These are phyloP conservation scores for Penicillium cataractarum DNA, from an alignment of 495 filamentous ascomycete species.

Conservation along the genomic window DNA sequence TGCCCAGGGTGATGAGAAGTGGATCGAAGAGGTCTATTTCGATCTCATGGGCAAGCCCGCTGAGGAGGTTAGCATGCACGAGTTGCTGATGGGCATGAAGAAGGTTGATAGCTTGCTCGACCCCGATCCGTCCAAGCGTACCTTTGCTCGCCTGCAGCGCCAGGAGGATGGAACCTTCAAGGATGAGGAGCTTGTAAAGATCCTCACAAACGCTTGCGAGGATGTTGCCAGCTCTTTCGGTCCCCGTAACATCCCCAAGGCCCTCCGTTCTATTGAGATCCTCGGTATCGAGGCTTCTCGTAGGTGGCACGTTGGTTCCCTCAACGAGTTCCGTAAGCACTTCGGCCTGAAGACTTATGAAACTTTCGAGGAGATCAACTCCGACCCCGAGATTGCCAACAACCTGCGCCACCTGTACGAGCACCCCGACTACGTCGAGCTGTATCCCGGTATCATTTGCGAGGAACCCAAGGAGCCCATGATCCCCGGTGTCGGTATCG, in stretches of 20 bases:
- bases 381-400: constrained; percentile 57
- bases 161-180: constrained; percentile 59
- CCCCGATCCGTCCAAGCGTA: constrained; percentile 56
- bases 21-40: constrained; percentile 63
- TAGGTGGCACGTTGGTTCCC: constrained; percentile 60
- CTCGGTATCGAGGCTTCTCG: constrained; percentile 64
- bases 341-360: constrained; percentile 60
- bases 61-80: constrained; percentile 51
- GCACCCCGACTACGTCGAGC: constrained; percentile 64
- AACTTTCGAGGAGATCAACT: constrained; percentile 66
- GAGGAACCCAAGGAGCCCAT: constrained; percentile 59
- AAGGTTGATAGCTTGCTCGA: constrained; percentile 54
- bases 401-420: constrained; percentile 58
- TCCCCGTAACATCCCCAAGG: constrained; percentile 61
- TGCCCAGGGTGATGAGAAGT: constrained; percentile 64
- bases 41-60: constrained; percentile 59
- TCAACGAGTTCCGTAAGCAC: constrained; percentile 68
- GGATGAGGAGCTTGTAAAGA: constrained; percentile 65
- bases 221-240: constrained; percentile 63
- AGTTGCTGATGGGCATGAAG: constrained; percentile 57
- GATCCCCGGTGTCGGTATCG: constrained; percentile 57
- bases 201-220: constrained; percentile 61
- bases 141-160: constrained; percentile 61
- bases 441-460: constrained; percentile 63
- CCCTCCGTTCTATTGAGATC: constrained; percentile 60